Conservation (phyloP, 257 asterid genomes). For the Nicotiana otophora region DNA sequence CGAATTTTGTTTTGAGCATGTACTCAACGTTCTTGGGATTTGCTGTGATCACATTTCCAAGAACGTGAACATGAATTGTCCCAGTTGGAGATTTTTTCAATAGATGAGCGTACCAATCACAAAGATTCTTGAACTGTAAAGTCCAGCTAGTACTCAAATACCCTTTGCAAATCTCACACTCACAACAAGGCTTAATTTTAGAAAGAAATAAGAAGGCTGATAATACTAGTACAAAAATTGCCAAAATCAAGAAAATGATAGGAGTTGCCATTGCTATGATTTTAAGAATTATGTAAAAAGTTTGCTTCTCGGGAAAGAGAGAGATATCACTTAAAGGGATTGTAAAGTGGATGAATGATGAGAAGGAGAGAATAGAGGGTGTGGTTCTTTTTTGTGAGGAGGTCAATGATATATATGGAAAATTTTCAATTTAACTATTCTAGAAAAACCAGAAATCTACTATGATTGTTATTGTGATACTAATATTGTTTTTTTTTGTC, state of each 20-base stretch:
- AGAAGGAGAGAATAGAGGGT: background rate
- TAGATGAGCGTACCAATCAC: conserved; percentile 83
- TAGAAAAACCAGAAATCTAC: background rate
- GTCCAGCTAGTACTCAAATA: conserved; percentile 55
- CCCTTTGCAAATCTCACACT: conserved; percentile 51
- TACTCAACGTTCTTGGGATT: conserved; percentile 61
- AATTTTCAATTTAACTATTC: background rate
- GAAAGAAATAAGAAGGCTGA: conserved; percentile 15
- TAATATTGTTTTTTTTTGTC: too few relatives aligned
- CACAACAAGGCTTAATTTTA: conserved; percentile 48
- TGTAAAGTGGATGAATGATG: background rate
- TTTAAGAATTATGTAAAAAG: background rate
- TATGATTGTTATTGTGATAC: too few relatives aligned
- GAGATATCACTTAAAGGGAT: too few relatives aligned
- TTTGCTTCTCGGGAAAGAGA: too few relatives aligned
- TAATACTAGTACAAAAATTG: conserved; percentile 8
- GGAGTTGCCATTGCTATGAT: conserved; percentile 18
- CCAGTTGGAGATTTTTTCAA: conserved; percentile 50
- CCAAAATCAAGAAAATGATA: conserved; percentile 22
- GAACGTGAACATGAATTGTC: conserved; percentile 65
- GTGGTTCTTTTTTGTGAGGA: background rate
- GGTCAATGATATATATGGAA: background rate
- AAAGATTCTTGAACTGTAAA: conserved; percentile 40
- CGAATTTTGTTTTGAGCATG: conserved; percentile 59
- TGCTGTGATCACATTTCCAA: conserved; percentile 52